A percentile compares a stretch with the other conserved stretches of the same genome.
Evolutionary conservation across 2,329 filamentous ascomycete species (phyloP).

Genomic region (Aureobasidium sp.): DNA sequence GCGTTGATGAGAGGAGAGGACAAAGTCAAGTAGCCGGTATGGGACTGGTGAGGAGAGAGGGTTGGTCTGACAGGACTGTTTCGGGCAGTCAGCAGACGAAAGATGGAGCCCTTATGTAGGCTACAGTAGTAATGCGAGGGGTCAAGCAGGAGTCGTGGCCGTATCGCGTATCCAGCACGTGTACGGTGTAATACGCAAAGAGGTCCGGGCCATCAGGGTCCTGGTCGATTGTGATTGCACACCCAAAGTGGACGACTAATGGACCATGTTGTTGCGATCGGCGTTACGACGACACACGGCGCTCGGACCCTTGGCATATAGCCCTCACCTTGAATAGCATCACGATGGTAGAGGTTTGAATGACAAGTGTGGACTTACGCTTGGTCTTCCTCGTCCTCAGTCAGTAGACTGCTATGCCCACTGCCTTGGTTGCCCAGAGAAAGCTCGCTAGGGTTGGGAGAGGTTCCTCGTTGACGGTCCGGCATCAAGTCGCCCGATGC

Average conservation of each 20-base stretch:
- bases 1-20: constrained; percentile 39
- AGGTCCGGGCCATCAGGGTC: constrained; percentile 8
- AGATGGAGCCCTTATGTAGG: not conserved
- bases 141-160: not conserved
- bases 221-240: not conserved
- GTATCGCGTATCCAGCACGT: constrained; percentile 10
- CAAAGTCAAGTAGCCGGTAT: constrained; percentile 42
- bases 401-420: constrained; percentile 42
- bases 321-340: not conserved
- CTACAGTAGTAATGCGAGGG: not conserved
- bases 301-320: constrained; percentile 8
- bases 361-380: constrained; percentile 23
- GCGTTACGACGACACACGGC: constrained; percentile 8
- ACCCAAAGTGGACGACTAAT: not conserved
- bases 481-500: not conserved
- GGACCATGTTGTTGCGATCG: constrained; percentile 12
- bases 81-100: not conserved
- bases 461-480: constrained; percentile 1
- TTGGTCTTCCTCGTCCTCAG: constrained; percentile 43
- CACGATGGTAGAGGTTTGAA: not conserved
- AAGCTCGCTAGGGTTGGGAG: constrained; percentile 30
- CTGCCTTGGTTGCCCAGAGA: constrained; percentile 38
- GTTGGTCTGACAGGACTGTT: constrained; percentile 16
- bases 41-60: constrained; percentile 43
- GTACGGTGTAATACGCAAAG: not conserved